Base-by-base conservation (phyloP, 1,139 yeast species). In the Yamadazyma diospyri region DNA sequence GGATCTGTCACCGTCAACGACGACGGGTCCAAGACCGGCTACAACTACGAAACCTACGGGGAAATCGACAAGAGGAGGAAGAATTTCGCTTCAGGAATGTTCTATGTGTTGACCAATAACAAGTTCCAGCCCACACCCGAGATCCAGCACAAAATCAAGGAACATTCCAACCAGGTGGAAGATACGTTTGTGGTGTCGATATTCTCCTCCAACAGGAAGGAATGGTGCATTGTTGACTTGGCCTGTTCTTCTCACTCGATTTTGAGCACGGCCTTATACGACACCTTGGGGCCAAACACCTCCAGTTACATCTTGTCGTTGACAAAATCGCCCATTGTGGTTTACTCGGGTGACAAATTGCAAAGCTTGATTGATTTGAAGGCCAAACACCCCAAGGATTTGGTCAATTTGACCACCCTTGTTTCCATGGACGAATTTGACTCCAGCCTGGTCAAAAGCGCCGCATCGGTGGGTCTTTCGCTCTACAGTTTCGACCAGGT, bases 51-150 rank as follows among this genome's bases (percentile, higher is more conserved):
- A 41, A 53, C 72, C 6, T 81, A 69, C 48, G 45, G 42, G 8
- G 53, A 64, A 26, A 61, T 74, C 7, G 57, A 60, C 19, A 42
- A 51, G 28, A 62, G 79, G 33, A 68, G 73, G 35, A 55, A 58
- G 32, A 57, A 72, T 33, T 61, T 83, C 28, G 94, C 88, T 4
- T 61, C 85, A 3, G 94, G 94, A 9, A 47, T 84, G 19, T 64
- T 78, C 43, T 65, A 75, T 30, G 54, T 75, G n/a, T 69, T 78
- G 34, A 51, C 54, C 24, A 61, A 65, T 39, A 72, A 69, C 42
- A 63, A 71, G 40, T 68, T 45, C 48, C 55, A 53, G 31, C 48
- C 48, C 15, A 51, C 61, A 18, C 48, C 56, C 11, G 49, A 53
- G 14, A 50, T 47, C 15, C 50, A 55, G 28, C 35, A 41, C 9